Base-by-base conservation (phyloP, 1,139 yeast genomes). In the Yamadazyma songkhlaensis region DNA sequence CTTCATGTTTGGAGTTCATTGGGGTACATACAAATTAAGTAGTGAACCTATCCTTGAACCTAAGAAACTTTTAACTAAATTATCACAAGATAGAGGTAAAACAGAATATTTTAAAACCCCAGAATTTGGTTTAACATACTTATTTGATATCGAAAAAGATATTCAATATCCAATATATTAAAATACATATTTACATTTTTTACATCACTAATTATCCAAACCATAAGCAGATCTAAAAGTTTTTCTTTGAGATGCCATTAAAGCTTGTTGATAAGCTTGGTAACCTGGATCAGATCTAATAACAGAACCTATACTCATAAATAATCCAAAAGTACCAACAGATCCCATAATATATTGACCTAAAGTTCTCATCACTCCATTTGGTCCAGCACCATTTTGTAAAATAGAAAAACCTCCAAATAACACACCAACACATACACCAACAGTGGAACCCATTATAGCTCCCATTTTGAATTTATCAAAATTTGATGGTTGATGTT, bases 381-480 rank as follows among this genome's bases (percentile, higher is more conserved):
- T 86, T 37, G 98, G 97, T n/a, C 98, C 99, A 12, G 96, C 90
- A 11, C 99, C 99, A 49, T 86, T 82, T 43, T 90, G 94, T 52
- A 88, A 66, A 46, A 94, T 85, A 43, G 97, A 84, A 55, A 87
- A 82, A 21, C 96, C 95, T 45, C 97, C 97, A 59, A 92, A 92
- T 50, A 92, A 70, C 37, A 92, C 86, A 43, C 98, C 98, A 32
- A 92, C 90, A 57, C 95, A 94, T 13, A 90, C 95, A 43, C 98
- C 98, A 24, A 89, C 97, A 20, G 96, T 83, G 34, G 92, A 71
- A 40, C 98, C 98, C 97, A 92, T 94, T 67, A 90, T 70, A 46
- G 90, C 84, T 40, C 98, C 98, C 97, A 92, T 94, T 67, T 92
- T 92, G 77, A 92, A 86, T 68, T 90, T 92, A 45, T 92, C 96